Conservation (phyloP, 1,284 basidiomycete genomes). For the Cystobasidium pallidum region DNA sequence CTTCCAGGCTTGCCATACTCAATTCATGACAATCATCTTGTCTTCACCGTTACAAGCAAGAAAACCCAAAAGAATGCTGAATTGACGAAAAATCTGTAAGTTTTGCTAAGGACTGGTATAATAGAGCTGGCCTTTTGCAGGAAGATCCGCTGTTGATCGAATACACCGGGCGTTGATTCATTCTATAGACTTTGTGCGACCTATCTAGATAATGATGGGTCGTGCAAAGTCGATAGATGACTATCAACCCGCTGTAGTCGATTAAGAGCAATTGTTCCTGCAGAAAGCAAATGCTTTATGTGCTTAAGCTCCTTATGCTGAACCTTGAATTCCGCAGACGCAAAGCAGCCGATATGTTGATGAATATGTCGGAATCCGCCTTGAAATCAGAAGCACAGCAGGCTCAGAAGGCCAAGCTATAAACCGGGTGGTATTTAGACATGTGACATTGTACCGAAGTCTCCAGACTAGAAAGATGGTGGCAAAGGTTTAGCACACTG, state of each 20-base stretch:
- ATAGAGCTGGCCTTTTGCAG: too few species aligned
- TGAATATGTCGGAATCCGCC: slow-evolving; percentile 48
- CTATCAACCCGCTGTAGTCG: too few species aligned
- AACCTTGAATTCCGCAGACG: slow-evolving; percentile 3
- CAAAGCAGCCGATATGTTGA: slow-evolving; percentile 50
- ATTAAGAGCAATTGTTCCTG: too few species aligned
- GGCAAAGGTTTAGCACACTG: background rate
- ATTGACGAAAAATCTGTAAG: slow-evolving; percentile 47
- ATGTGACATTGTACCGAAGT: background rate
- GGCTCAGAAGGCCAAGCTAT: slow-evolving; percentile 34
- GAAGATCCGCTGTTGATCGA: too few species aligned
- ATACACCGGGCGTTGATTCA: too few species aligned
- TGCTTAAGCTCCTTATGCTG: background rate
- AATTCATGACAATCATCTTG: slow-evolving; percentile 65
- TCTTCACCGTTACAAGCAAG: slow-evolving; percentile 78
- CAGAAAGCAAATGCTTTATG: too few species aligned
- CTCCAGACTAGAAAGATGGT: slow-evolving; percentile 1
- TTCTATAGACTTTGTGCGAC: too few species aligned
- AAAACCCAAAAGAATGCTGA: slow-evolving; percentile 68
- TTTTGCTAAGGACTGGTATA: background rate
- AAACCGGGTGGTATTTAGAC: background rate
- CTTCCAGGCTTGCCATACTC: slow-evolving; percentile 5
- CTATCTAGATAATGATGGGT: too few species aligned
- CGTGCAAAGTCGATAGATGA: too few species aligned
- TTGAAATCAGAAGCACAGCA: slow-evolving; percentile 24